Evolutionary conservation across 2,329 filamentous ascomycete species (phyloP), one percentile per base, ranked within the genome.

Genomic region (Colletotrichum phormii): DNA sequence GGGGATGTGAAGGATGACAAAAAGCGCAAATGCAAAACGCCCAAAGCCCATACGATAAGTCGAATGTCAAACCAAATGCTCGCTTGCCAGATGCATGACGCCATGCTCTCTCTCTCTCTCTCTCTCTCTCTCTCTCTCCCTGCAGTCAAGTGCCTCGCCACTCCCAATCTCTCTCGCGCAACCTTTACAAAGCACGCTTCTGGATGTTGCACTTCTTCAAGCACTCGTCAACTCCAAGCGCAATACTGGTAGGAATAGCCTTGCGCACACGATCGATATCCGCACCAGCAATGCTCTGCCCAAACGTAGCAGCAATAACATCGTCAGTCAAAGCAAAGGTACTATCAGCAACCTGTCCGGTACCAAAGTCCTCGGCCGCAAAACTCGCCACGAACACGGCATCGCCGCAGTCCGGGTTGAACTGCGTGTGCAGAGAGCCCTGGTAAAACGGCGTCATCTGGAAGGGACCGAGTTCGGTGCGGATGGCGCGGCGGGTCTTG

Each of bases 391-490:
- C 81, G 76, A 89, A 89, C 24, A 84, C 81, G 67, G 85, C 86
- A 46, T 84, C 79, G 55, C 84, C 81, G 79, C 89, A 90, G 75
- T 85, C 81, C 1, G 88, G 87, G 81, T 90, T 91, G 79, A 84
- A 89, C 77, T 89, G 86, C 8, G 85, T 87, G 80, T 91, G 89
- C 26, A 89, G 78, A 6, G 84, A 83, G 31, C 89, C 89, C 78
- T 86, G 85, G 76, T 86, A 88, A 81, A 90, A 89, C 60, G 87
- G 84, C 3, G 86, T 88, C 81, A 88, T 86, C 79, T 87, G 84
- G 79, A 84, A 83, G 72, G 81, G 78, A 12, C 75, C 76, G 51
- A 90, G 78, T 37, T 78, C 77, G 73, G 79, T 81, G 64, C 71
- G 74, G 72, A 82, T 80, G 53, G 75, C 67, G 57, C 84, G 79